Evolutionary conservation across 1,139 yeast genomes (phyloP).

Genomic region (Meyerozyma carpophila): DNA sequence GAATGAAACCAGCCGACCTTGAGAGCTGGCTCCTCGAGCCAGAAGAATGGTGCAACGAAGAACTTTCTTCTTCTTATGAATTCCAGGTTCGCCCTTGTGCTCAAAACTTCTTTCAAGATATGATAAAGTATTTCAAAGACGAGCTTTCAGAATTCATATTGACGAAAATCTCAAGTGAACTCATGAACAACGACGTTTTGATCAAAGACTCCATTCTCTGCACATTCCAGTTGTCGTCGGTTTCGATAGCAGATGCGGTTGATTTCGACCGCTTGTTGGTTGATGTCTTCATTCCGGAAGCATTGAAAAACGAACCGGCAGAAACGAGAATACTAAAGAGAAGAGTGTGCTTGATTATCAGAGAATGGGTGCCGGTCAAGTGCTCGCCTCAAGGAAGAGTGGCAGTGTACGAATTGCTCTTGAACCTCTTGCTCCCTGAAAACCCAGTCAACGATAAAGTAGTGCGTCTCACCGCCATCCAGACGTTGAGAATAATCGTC

Average conservation of each 20-base stretch:
- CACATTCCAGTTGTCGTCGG: constrained; percentile 74
- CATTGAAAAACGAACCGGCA: constrained; percentile 34
- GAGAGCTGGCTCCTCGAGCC: constrained; percentile 83
- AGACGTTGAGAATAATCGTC: constrained; percentile 59
- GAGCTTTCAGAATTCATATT: constrained; percentile 58
- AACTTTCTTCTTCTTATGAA: constrained; percentile 73
- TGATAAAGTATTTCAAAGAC: constrained; percentile 60
- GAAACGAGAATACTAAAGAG: constrained; percentile 67
- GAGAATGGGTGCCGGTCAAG: constrained; percentile 75
- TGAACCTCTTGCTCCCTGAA: constrained; percentile 37
- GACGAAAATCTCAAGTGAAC: constrained; percentile 53
- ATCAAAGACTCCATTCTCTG: constrained; percentile 77
- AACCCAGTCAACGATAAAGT: constrained; percentile 58
- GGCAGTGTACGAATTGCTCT: constrained; percentile 55
- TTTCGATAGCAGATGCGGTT: constrained; percentile 57
- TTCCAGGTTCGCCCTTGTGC: constrained; percentile 84
- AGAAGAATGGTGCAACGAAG: constrained; percentile 89
- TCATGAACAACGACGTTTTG: constrained; percentile 45
- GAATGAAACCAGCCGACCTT: constrained; percentile 67
- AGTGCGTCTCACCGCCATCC: constrained; percentile 71
- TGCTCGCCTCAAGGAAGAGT: constrained; percentile 55
- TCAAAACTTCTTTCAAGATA: constrained; percentile 75
- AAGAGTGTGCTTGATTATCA: constrained; percentile 67
- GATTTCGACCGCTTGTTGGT: constrained; percentile 58
- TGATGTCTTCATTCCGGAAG: constrained; percentile 65